phyloP scores from a whole-genome alignment of 768 basidiomycete species.

The Leucocoprinus birnbaumii region DNA sequence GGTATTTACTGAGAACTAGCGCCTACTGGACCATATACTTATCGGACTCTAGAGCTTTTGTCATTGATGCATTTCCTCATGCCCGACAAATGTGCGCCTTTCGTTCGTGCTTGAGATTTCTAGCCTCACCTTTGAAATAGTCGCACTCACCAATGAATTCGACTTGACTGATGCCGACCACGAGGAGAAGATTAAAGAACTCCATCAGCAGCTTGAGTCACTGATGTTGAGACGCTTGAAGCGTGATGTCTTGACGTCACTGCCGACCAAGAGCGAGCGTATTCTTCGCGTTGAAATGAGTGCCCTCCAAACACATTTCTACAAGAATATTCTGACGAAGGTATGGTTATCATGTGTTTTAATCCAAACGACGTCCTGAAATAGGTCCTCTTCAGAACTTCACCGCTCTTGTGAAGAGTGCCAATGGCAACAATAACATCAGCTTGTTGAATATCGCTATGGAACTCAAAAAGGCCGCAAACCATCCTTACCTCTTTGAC shows the following conservation, averaged over 20 bases:
- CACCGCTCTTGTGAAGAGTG: slow-evolving; percentile 85
- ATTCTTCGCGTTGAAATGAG: slow-evolving; percentile 98
- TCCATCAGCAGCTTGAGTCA: slow-evolving; percentile 89
- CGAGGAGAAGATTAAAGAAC: slow-evolving; percentile 91
- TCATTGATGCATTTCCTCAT: slow-evolving; percentile 99
- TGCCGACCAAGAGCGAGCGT: slow-evolving; percentile 97
- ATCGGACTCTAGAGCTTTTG: slow-evolving; percentile 64
- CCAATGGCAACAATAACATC: slow-evolving; percentile 86
- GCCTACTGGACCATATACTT: slow-evolving; percentile 8
- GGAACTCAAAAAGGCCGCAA: slow-evolving; percentile 98
- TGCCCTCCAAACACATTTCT: slow-evolving; percentile 94
- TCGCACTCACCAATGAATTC: slow-evolving; percentile 92
- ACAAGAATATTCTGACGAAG: slow-evolving; percentile 97
- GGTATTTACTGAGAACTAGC: slow-evolving; percentile 62
- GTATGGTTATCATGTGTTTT: slow-evolving; percentile 31
- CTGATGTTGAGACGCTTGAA: slow-evolving; percentile 95
- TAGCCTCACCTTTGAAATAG: slow-evolving; percentile 35
- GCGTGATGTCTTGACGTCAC: slow-evolving; percentile 91
- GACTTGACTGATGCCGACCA: slow-evolving; percentile 93
- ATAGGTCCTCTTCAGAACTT: slow-evolving; percentile 64
- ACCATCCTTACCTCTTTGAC: slow-evolving; percentile 97
- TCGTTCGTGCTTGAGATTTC: background rate
- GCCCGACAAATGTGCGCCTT: slow-evolving; percentile 87
- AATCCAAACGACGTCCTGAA: background rate
- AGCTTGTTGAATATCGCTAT: slow-evolving; percentile 97